Base-by-base conservation (phyloP, 2,329 filamentous ascomycete genomes). In the Penicillium sp. region DNA sequence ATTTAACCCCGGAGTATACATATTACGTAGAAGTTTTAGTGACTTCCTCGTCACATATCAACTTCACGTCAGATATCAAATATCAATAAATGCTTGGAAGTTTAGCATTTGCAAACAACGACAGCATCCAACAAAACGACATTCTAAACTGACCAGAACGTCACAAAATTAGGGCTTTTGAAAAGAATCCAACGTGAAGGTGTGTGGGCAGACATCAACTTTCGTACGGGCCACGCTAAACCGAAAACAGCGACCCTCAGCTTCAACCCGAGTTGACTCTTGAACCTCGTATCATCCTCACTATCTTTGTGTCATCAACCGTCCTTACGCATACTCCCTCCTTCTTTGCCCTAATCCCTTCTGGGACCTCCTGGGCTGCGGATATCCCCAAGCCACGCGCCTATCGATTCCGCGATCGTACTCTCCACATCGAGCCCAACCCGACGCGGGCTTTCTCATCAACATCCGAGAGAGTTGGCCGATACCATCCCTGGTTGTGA, bases 161-260 rank as follows among this genome's bases (percentile, higher is more conserved):
- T 17, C 21, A 19, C 17, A 22, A 24, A 26, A 13, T 8, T 21
- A 37, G 37, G 47, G 26, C 43, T 28, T 28, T 45, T 4, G 28
- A 29, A 24, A 32, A 21, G 24, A 21, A 28, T 15, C 19, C 53
- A 3, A 24, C 22, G 5, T 24, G 22, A 57, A 57, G 56, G 50
- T 50, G 54, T 53, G 62, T 60, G 56, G 54, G 53, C 53, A 56
- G 52, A 52, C 49, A 56, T 60, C 58, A 57, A 55, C 50, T 45
- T 54, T 60, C 53, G 35, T 40, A 55, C 48, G 51, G 52, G 45
- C 47, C 53, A 56, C 68, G 61, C 69, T 71, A 72, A 49, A 69
- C 69, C 69, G 54, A 62, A 72, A 67, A 55, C 64, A 66, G 69
- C 61, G 64, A 63, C 62, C 49, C 60, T 65, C 67, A 69, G 65